Evolutionary conservation across 306 rosid species (phyloP), one percentile per base, ranked within the genome.

Genomic region (Erythrophleum fordii): DNA sequence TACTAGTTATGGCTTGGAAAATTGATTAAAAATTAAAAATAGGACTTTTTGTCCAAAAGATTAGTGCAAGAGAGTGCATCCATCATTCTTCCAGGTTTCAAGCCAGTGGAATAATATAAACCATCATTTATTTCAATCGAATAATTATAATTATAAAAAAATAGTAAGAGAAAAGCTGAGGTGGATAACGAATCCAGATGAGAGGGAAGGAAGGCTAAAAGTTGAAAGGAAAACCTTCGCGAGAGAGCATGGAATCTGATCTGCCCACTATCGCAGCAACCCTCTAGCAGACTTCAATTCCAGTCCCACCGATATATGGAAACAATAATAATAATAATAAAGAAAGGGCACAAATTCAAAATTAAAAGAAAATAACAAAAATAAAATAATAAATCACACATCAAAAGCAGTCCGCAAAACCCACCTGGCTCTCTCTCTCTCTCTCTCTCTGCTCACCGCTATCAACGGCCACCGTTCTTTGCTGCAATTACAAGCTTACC

Each of bases 221-320:
- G 82, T 44, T 41, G 79, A 26, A 75, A 84, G 81, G 72, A 75
- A 90, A 86, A 83, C 81, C 98, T 89, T 92, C 16, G 58, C 45
- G 68, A 80, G 92, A 69, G 91, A 89, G 97, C 75, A 91, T 93
- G 92, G 99, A 89, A 95, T 95, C 91, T 74, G 45, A 85, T 81
- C 76, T 83, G 71, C 78, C 77, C 82, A 75, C 85, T 83, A 61
- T 82, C 81, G 41, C 79, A 71, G 62, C 84, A 83, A 44, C 75
- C 65, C 2, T 39, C 55, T 22, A 22, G 16, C 83, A 52, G 62
- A 80, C 73, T 39, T 48, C 48, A 22, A 44, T 59, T 59, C 66
- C 10, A 13, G 66, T 11, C 66, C 66, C 37, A 4, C 66, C n/a
- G n/a, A 13, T 5, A 28, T 59, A 59, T 59, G 37, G 26, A 59